Evolutionary conservation across 1,284 basidiomycete species (phyloP), one percentile per base, ranked within the genome.

Genomic region (Apiotrichum montevideense): DNA sequence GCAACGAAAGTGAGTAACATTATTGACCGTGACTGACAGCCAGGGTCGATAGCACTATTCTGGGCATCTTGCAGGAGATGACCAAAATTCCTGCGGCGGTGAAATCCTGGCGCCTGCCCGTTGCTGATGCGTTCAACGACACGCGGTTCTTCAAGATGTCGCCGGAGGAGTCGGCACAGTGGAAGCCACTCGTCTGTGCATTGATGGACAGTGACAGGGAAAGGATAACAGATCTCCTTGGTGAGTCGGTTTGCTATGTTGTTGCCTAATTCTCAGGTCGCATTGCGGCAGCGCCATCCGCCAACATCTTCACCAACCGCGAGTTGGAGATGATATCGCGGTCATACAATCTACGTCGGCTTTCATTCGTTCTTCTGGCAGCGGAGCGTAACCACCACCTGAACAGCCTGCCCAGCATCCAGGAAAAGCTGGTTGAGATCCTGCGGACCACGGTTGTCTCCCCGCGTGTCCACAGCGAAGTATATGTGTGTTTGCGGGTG

Each of bases 341-440:
- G n/a, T 90, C 91, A 1, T 79, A 93, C 52, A 95, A 90, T 66
- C 80, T 99, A 32, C 84, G 96, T 40, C 81, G 96, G 39, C 78
- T 98, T 46, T 89, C 93, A 5, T 91, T 90, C 67, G 83, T 89
- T 21, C 76, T 98, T 9, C 86, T 91, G 55, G 80, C 88, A 0
- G 90, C 87, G 9, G 90, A 93, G 64, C 87, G 87, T 73, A 93
- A 98, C 71, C 86, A 90, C 51, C 96, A 90, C 78, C 76, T 98
- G 44, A 85, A 85, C 0, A 90, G 94, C 63, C 79, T 99, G 34
- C 96, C 96, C 3, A 84, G 83, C 44, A 90, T 99, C 32, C 94
- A 98, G 75, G 96, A 98, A 77, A 96, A 92, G 76, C 80, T 99
- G 15, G 96, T 98, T 6, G 96, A 98, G 63, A 85, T 95, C 3